Percentiles rank a stretch among this genome's conserved stretches.
phyloP scores from a whole-genome alignment of 108 stramenopile genomes.

The Discostella stelligeroides region DNA sequence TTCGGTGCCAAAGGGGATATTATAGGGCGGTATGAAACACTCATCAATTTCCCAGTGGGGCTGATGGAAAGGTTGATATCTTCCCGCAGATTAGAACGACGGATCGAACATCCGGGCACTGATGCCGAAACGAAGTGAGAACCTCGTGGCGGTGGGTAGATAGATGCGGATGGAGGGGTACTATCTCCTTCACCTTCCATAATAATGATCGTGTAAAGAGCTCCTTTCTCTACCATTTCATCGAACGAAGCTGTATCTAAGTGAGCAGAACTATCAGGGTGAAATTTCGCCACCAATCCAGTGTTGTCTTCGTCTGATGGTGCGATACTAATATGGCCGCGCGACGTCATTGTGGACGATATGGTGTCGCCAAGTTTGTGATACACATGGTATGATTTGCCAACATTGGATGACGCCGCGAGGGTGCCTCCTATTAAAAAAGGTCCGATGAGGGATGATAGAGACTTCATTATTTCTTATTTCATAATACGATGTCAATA shows the following conservation, averaged over 20 bases:
- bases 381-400: slow-evolving; percentile 42
- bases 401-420: slow-evolving; percentile 21
- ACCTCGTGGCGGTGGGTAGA: slow-evolving; percentile 5
- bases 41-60: slow-evolving; percentile 54
- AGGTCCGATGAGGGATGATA: slow-evolving; percentile 6
- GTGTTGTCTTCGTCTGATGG: slow-evolving; percentile 23
- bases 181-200: slow-evolving; percentile 20
- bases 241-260: slow-evolving; percentile 36
- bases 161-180: slow-evolving; percentile 1
- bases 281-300: slow-evolving; percentile 37
- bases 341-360: slow-evolving; percentile 29
- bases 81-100: slow-evolving; percentile 56
- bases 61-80: slow-evolving; percentile 68
- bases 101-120: slow-evolving; percentile 48
- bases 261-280: slow-evolving; percentile 16
- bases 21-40: slow-evolving; percentile 73
- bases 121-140: slow-evolving; percentile 35
- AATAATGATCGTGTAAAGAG: slow-evolving; percentile 38
- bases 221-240: slow-evolving; percentile 37
- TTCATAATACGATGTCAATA: too few species aligned
- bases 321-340: slow-evolving; percentile 40
- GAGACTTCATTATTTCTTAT: slow-evolving; percentile 3
- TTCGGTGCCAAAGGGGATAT: slow-evolving; percentile 81
- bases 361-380: slow-evolving; percentile 38
- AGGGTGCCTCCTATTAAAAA: slow-evolving; percentile 4